Percentiles rank a stretch among this genome's conserved stretches.
Conservation (phyloP, 495 filamentous ascomycete genomes). For the Neurospora terricola region DNA sequence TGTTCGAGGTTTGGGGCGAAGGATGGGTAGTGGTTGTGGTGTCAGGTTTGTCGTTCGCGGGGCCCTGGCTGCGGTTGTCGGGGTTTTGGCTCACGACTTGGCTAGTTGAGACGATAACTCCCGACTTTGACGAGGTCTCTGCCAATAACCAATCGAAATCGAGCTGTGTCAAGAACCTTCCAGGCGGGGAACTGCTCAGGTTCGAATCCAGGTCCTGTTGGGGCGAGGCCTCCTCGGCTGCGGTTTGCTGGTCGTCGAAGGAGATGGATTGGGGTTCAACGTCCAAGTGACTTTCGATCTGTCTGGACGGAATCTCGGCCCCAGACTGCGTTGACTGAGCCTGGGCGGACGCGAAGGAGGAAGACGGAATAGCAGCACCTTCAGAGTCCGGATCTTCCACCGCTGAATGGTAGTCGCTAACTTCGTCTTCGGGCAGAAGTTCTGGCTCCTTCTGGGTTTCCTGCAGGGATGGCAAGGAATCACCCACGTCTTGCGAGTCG, state of each 20-base stretch:
- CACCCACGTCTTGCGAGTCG: conserved; percentile 19
- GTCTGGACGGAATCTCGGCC: conserved; percentile 14
- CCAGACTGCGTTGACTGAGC: neutral
- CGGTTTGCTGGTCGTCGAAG: neutral
- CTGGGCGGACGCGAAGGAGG: neutral
- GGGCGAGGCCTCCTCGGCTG: neutral
- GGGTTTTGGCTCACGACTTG: neutral
- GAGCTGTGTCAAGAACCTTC: neutral
- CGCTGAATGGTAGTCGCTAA: neutral
- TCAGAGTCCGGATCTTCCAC: neutral
- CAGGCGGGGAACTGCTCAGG: neutral
- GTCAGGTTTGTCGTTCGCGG: neutral
- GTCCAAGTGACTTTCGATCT: conserved; percentile 1
- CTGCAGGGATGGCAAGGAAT: conserved; percentile 6
- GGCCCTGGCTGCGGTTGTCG: neutral
- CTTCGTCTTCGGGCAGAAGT: neutral
- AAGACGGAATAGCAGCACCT: neutral
- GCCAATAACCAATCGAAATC: neutral
- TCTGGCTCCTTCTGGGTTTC: neutral
- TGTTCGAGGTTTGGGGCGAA: neutral
- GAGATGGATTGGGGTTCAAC: neutral
- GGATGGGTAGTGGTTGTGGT: neutral
- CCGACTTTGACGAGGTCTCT: neutral
- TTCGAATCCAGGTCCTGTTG: neutral
- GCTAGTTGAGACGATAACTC: neutral